Evolutionary conservation across 139 green algal genomes (phyloP), one percentile per base, ranked within the genome.

Genomic region (Chlorella sp.): DNA sequence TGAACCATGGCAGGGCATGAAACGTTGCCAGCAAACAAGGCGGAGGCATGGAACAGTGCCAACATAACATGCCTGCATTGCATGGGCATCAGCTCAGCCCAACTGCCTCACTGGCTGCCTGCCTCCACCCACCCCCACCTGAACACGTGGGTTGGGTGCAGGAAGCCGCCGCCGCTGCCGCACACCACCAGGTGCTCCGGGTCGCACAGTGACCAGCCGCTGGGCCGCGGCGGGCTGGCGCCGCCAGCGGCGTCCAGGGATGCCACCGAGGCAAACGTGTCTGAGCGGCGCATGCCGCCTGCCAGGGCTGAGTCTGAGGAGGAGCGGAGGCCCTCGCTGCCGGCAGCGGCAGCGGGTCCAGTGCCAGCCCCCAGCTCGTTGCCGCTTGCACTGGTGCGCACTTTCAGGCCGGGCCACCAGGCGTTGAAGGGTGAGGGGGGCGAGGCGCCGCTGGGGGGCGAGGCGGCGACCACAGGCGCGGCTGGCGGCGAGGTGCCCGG

Each of bases 71-170:
- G n/a, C n/a, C n/a, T n/a, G n/a, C n/a, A n/a, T n/a, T n/a, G n/a
- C n/a, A n/a, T n/a, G n/a, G n/a, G n/a, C n/a, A n/a, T n/a, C n/a
- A n/a, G n/a, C n/a, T n/a, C n/a, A n/a, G n/a, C n/a, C n/a, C n/a
- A n/a, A n/a, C n/a, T n/a, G n/a, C n/a, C n/a, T n/a, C n/a, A n/a
- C n/a, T n/a, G n/a, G n/a, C n/a, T 54, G 46, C 46, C 8, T 8
- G 8, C 46, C 46, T 54, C 46, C 46, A 8, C 8, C 46, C 8
- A 11, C 46, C 2, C 51, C 13, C 51, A 60, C 51, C 51, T 88
- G 74, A 98, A 98, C 24, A 97, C 89, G 79, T 98, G 95, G 1
- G 95, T 98, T 41, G 95, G 95, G 92, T 98, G 95, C 81, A 96
- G 81, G 84, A 98, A 98, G 34, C 92, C 95, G 36, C 95, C 95